Conservation (phyloP, 495 filamentous ascomycete genomes). For the Aspergillus mulundensis region DNA sequence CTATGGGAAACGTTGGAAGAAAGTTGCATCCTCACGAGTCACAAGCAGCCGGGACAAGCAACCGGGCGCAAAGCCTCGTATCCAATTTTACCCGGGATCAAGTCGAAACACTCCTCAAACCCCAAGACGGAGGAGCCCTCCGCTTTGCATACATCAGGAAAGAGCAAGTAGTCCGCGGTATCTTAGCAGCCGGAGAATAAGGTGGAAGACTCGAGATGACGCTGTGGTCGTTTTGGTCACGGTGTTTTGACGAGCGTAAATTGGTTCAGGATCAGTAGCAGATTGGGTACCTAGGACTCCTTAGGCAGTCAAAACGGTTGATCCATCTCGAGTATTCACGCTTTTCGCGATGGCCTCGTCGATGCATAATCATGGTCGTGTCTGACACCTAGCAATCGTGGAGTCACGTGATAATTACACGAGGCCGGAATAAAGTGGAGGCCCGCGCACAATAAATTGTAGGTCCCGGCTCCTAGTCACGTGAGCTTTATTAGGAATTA, state of each 20-base stretch:
- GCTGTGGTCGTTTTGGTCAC: neutral
- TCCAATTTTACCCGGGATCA: slow-evolving; percentile 10
- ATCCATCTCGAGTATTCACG: no score
- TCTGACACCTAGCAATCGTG: no score
- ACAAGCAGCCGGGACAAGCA: neutral
- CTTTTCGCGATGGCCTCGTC: no score
- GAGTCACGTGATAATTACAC: no score
- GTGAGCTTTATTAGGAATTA: no score
- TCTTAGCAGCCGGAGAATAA: neutral
- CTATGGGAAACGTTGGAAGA: neutral
- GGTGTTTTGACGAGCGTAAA: neutral
- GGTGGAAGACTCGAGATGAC: neutral
- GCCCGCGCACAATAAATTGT: no score
- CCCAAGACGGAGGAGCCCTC: neutral
- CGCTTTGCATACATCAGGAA: neutral
- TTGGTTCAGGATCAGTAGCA: neutral
- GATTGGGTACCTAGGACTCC: no score
- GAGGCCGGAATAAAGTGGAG: no score
- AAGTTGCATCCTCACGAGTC: neutral
- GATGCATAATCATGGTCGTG: no score
- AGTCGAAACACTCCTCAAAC: neutral
- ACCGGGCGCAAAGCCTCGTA: neutral
- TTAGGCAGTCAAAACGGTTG: no score
- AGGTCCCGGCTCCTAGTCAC: no score
- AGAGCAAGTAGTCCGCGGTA: neutral